These are phyloP conservation scores for Xylaria sp. DNA, from an alignment of 2,329 filamentous ascomycete genomes.

Conservation along the genomic window DNA sequence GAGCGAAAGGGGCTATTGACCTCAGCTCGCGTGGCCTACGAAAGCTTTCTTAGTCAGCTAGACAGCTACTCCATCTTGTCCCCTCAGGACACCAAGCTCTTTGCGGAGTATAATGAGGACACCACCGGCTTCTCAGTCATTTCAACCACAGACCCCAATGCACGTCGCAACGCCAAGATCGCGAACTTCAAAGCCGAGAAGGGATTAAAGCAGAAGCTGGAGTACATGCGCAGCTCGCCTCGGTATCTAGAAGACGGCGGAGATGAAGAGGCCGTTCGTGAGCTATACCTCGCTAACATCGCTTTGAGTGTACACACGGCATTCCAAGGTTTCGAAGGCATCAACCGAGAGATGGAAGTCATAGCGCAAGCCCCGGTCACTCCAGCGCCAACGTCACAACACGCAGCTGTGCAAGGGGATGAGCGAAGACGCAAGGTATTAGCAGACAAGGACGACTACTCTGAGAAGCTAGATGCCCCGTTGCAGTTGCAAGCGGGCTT, in stretches of 20 bases:
- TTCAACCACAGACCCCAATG: conserved; percentile 69
- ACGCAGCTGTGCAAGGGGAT: conserved; percentile 60
- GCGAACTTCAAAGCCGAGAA: conserved; percentile 87
- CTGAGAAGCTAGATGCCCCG: conserved; percentile 78
- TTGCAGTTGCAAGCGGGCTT: conserved; percentile 61
- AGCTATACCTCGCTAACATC: conserved; percentile 81
- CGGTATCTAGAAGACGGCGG: conserved; percentile 65
- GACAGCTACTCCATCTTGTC: conserved; percentile 82
- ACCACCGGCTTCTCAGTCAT: conserved; percentile 79
- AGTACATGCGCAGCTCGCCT: conserved; percentile 61
- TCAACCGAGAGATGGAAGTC: conserved; percentile 86
- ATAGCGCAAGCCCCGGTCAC: conserved; percentile 76
- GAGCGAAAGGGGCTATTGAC: conserved; percentile 73
- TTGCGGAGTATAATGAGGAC: conserved; percentile 78
- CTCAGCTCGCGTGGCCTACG: conserved; percentile 76
- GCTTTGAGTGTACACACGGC: conserved; percentile 79
- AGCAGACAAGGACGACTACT: conserved; percentile 64
- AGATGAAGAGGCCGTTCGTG: conserved; percentile 86
- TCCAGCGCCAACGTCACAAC: conserved; percentile 53
- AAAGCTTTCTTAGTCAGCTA: conserved; percentile 78
- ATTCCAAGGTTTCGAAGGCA: conserved; percentile 87
- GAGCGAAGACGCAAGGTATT: conserved; percentile 54
- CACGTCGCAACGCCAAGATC: conserved; percentile 85
- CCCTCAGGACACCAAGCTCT: conserved; percentile 72
- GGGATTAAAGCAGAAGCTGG: conserved; percentile 83